Conservation (phyloP, 202 grass and related monocot genomes). For the Carex arenaria region DNA sequence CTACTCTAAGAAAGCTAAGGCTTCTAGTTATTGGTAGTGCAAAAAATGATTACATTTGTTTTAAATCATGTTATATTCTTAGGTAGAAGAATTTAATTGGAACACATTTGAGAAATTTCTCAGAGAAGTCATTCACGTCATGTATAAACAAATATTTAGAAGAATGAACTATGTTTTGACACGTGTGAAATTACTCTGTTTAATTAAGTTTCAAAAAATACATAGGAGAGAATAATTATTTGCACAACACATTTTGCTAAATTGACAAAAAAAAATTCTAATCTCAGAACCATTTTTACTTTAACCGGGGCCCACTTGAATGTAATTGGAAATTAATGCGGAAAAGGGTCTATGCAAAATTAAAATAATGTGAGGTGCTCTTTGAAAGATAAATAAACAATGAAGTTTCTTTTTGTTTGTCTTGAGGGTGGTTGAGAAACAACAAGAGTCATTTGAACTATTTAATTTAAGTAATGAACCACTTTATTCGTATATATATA, state of each 20-base stretch:
- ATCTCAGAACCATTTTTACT: too few species aligned
- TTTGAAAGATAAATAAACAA: neutral
- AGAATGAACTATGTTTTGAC: neutral
- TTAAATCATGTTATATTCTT: neutral
- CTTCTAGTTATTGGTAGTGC: too few species aligned
- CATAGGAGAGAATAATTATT: too few species aligned
- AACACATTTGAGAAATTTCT: neutral
- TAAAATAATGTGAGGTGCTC: neutral
- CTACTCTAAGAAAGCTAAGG: too few species aligned
- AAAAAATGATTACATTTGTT: neutral
- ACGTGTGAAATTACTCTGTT: neutral
- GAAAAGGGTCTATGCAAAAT: neutral
- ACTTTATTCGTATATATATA: neutral
- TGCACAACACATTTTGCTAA: too few species aligned
- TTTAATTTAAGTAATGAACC: neutral
- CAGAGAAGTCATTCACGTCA: neutral
- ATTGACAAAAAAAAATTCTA: too few species aligned
- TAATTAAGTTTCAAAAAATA: neutral
- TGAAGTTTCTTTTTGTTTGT: neutral
- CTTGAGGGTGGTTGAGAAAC: conserved; percentile 9
- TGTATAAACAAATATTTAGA: neutral
- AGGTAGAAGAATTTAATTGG: neutral
- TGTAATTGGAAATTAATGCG: neutral
- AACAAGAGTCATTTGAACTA: conserved; percentile 5
- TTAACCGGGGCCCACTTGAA: neutral